A percentile compares a stretch with the other conserved stretches of the same genome.
These are phyloP conservation scores for Hibiscus mutabilis DNA, from an alignment of 345 rosid genomes.

Conservation along the genomic window DNA sequence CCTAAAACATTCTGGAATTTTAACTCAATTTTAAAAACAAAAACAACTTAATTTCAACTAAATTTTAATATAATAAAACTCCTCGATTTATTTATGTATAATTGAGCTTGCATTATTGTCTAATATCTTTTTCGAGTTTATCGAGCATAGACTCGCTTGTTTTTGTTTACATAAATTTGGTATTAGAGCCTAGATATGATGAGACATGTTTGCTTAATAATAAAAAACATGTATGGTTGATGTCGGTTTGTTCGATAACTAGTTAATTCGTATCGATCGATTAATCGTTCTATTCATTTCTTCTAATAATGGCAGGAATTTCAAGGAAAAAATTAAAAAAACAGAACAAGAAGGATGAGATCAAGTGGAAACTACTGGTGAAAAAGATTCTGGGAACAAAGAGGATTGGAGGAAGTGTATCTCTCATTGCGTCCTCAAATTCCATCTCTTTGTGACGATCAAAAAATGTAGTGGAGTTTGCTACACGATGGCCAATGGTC, in stretches of 20 bases:
- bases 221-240: neutral
- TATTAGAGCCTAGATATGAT: too few relatives aligned
- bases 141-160: too few relatives aligned
- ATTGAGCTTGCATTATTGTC: too few relatives aligned
- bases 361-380: conserved; percentile 62
- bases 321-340: conserved; percentile 54
- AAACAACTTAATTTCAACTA: too few relatives aligned
- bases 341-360: conserved; percentile 73
- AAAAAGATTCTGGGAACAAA: conserved; percentile 56
- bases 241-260: neutral
- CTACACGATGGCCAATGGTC: neutral
- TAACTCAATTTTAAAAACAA: too few relatives aligned
- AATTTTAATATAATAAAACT: too few relatives aligned
- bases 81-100: too few relatives aligned
- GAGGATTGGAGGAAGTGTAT: conserved; percentile 28
- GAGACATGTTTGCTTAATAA: too few relatives aligned
- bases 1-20: too few relatives aligned
- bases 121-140: too few relatives aligned
- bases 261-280: neutral
- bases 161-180: too few relatives aligned
- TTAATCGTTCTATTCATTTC: neutral
- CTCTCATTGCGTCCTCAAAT: conserved; percentile 32
- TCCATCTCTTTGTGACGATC: neutral
- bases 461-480: neutral
- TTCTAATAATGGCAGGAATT: conserved; percentile 34